Evolutionary conservation across 2,329 filamentous ascomycete species (phyloP), one percentile per base, ranked within the genome.

Genomic region (Corniculantispora saksenae): DNA sequence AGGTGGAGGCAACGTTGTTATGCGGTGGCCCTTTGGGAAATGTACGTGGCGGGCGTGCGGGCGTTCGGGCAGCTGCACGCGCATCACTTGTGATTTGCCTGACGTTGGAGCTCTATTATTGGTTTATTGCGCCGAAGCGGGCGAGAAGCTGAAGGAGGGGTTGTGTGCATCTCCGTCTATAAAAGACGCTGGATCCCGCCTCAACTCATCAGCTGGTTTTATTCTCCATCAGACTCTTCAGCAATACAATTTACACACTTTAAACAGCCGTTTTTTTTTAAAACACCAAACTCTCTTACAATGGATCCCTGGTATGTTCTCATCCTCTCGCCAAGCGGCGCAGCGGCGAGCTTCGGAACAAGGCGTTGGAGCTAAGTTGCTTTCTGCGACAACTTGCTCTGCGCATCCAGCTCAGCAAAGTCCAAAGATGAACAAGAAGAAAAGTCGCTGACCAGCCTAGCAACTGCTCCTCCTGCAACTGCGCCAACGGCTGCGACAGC

Each of bases 391-490:
- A 65, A 45, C 29, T 56, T 57, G 50, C 60, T 47, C 25, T 21
- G 27, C n/a, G 55, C 15, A 23, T 23, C 35, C 54, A 29, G 38
- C 17, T 17, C n/a, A 32, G 38, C 12, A 21, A 47, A 55, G 19
- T 32, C 40, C 48, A n/a, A n/a, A n/a, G n/a, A n/a, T n/a, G n/a
- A n/a, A n/a, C 43, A 25, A 59, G 43, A n/a, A 29, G 17, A 48
- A 29, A 8, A 40, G 21, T 60, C 43, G 27, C 45, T 61, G 61
- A 66, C 48, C 38, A 48, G 2, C 32, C 23, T 50, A 71, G 70
- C 65, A 54, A 60, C 61, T 72, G 70, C 67, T 66, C 67, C 38
- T 55, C 53, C 27, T 72, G 70, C 69, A 65, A 64, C 45, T 72
- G 70, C 69, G 45, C 70, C 65, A 67, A 68, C 67, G 51, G 57